These are phyloP conservation scores for Aspergillus sergii DNA, from an alignment of 2,329 filamentous ascomycete genomes.

Conservation along the genomic window DNA sequence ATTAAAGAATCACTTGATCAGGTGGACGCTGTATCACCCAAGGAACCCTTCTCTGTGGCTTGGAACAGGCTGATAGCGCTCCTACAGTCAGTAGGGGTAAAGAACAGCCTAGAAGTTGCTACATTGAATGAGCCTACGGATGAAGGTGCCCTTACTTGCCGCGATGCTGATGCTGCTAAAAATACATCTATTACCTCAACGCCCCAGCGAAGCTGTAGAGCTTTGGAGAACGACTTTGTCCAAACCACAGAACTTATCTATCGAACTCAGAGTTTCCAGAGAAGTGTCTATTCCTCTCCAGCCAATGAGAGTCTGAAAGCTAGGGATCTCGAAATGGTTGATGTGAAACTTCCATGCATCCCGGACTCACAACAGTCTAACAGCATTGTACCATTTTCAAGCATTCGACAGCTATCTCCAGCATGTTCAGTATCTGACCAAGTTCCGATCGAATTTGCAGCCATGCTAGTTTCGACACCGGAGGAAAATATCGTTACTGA, in stretches of 20 bases:
- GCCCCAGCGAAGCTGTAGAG: not conserved
- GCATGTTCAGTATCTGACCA: slow-evolving; percentile 19
- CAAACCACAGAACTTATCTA: slow-evolving; percentile 23
- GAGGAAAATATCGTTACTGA: slow-evolving; percentile 5
- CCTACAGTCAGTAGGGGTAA: slow-evolving; percentile 13
- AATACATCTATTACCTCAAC: not conserved
- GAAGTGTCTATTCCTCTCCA: slow-evolving; percentile 13
- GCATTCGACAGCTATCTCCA: slow-evolving; percentile 27
- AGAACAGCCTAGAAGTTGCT: not conserved
- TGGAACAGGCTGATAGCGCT: slow-evolving; percentile 24
- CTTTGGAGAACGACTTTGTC: slow-evolving; percentile 8
- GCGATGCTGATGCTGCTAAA: not conserved
- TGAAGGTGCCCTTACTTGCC: not conserved
- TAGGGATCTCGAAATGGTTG: not conserved
- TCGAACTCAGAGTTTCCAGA: slow-evolving; percentile 20
- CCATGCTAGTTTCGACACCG: slow-evolving; percentile 29
- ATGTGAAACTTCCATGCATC: not conserved
- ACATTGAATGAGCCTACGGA: not conserved
- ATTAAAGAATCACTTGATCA: slow-evolving; percentile 24
- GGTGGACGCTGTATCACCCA: slow-evolving; percentile 15
- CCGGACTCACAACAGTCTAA: slow-evolving; percentile 10
- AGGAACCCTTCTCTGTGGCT: slow-evolving; percentile 21
- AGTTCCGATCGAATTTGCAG: slow-evolving; percentile 31
- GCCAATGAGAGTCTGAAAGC: not conserved
- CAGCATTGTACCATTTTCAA: slow-evolving; percentile 38